Evolutionary conservation across 495 filamentous ascomycete genomes (phyloP), one percentile per base, ranked within the genome.

Genomic region (Trichoderma asperelloides): DNA sequence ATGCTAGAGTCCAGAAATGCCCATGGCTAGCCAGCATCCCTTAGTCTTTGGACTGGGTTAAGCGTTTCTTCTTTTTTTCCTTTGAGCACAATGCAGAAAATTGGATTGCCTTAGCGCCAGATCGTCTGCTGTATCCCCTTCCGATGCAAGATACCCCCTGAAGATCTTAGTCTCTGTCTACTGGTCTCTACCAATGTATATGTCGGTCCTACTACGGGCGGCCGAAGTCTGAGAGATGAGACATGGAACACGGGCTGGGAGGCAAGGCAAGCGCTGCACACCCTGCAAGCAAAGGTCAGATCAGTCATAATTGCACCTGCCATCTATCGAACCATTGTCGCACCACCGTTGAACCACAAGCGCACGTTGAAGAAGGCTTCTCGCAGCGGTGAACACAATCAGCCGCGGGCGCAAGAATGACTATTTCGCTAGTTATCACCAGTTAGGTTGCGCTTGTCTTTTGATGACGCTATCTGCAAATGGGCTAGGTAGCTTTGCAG

Each of bases 141-240:
- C 23, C 55, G 49, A 60, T 60, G 55, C 27, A 18, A 60, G 55
- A 60, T 60, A 12, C 2, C 55, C 55, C 55, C 55, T 60, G 55
- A 60, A 60, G 55, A 60, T 60, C 55, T 60, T 18, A 21, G 27
- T 12, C 25, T 25, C 1, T 1, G 47, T 9, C 8, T 18, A 21
- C 18, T 51, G 55, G 2, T 7, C 33, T 30, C 27, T 23, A n/a
- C n/a, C n/a, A n/a, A n/a, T n/a, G 23, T 6, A 7, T 25, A 60
- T 27, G 55, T 60, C 55, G 55, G 55, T 60, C 55, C 55, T 60
- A 60, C 55, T 60, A 25, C 25, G 55, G 55, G 55, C 55, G 13
- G 27, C 23, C 55, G 23, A 60, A 60, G 16, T 6, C 27, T 60
- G 55, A 30, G 55, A 16, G 27, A 16, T 25, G 23, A 30, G 55